Base-by-base conservation (phyloP, 129 eudicot genomes). In the Centaurea solstitialis region DNA sequence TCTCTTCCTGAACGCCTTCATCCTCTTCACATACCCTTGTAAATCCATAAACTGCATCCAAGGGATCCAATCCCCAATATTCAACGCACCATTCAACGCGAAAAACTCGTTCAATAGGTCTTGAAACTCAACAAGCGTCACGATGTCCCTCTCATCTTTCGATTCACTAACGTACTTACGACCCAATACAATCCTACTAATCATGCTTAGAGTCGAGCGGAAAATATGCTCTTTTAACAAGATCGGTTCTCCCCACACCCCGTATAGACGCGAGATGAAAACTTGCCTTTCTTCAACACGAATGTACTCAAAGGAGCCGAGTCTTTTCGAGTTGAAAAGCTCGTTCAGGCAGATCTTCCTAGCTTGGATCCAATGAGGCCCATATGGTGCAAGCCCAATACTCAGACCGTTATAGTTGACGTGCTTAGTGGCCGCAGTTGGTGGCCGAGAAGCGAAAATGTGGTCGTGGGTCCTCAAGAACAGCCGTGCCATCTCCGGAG, bases 401-500 rank as follows among this genome's bases (percentile, higher is more conserved):
- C 80, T 21, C 4, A 23, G 66, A 80, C 80, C 41, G 66, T 87
- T 70, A 65, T 89, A 85, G 23, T 69, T 70, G 3, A 85, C 80
- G 76, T 80, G 45, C 69, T 83, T 90, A 21, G 89, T 88, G 33
- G 91, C 88, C 3, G 91, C 87, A 9, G 86, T 83, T 0, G 39
- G 2, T 8, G 91, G 94, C 5, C 91, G 73, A 1, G 91, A 83
- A 50, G 91, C 91, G 47, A 90, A 85, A 30, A 70, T 33, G 2
- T 28, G 79, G 45, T 89, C 89, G 57, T 89, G 82, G 6, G 83
- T 80, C 17, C 76, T 82, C 28, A 87, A 67, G 78, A 89, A 82
- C 18, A 72, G 79, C 37, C 68, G 69, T 15, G 93, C 89, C 91
- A 87, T 85, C 37, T 90, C 84, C 0, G 91, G 81, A 7, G 94